Evolutionary conservation across 1,284 basidiomycete genomes (phyloP), one percentile per base, ranked within the genome.

Genomic region (Papiliotrema nemorosa): DNA sequence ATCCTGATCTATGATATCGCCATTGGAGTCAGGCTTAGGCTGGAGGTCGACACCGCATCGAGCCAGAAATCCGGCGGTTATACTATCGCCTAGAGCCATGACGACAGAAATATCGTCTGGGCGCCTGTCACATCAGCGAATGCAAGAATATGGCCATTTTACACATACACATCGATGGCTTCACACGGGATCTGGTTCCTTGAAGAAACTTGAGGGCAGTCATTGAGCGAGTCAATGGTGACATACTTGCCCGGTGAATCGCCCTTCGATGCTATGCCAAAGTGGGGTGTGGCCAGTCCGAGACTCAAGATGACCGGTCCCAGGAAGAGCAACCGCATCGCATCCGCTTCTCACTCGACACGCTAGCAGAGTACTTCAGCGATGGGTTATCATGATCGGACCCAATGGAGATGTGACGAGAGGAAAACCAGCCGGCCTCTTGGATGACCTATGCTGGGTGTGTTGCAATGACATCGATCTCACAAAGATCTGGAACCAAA

Each of bases 51-150:
- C 40, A 37, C 20, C 25, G 16, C 52, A 41, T 33, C 59, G 56
- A 4, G 73, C 73, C 29, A 75, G 64, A 7, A 72, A 53, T 0
- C 65, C 75, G 3, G 74, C 75, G 0, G 73, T 71, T 55, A 77
- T 75, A 1, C 68, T 72, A 52, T 77, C 75, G 1, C 75, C 75
- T 16, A 75, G 26, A 7, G 73, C 74, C 64, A 74, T 71, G 34
- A 73, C 55, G 20, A 73, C 67, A 13, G 57, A 57, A 47, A 76
- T 68, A 42, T 75, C 71, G 39, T 76, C 73, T 33, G 73, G 74
- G 0, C 72, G 70, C 1, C 70, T 72, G 22, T n/a, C 5, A 26
- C 14, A 18, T 45, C 18, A 42, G 25, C 46, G 16, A 20, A 6
- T 13, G 22, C 12, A 5, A 24, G 12, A 18, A 34, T 33, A 16